Evolutionary conservation across 2,329 filamentous ascomycete species (phyloP).

Genomic region (Stenocarpella maydis): DNA sequence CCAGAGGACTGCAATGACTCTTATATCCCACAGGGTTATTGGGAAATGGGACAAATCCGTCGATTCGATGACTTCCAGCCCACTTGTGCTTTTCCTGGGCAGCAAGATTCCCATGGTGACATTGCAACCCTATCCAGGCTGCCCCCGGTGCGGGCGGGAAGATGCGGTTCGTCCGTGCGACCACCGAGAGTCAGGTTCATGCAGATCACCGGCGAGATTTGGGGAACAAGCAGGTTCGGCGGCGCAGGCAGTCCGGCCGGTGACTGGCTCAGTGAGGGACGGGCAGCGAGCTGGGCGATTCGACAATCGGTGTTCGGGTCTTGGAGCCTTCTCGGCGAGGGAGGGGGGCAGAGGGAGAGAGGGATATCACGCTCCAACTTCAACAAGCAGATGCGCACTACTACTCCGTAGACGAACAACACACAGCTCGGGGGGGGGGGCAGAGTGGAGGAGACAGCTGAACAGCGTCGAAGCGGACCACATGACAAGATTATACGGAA

Average conservation of each 20-base stretch:
- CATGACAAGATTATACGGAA: slow-evolving; percentile 24
- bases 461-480: neutral
- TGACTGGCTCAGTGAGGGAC: neutral
- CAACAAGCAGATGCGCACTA: slow-evolving; percentile 14
- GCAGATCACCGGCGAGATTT: slow-evolving; percentile 17
- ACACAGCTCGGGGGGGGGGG: neutral
- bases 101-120: slow-evolving; percentile 19
- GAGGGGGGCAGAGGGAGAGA: neutral
- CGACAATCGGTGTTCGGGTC: slow-evolving; percentile 16
- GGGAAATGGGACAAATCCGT: slow-evolving; percentile 25
- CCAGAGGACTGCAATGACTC: slow-evolving; percentile 34
- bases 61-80: slow-evolving; percentile 23
- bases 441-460: slow-evolving; percentile 22
- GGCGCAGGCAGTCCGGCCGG: neutral
- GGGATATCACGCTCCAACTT: slow-evolving; percentile 12
- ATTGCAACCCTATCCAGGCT: slow-evolving; percentile 24
- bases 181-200: neutral
- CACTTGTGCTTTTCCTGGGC: slow-evolving; percentile 28
- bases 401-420: neutral
- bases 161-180: slow-evolving; percentile 14
- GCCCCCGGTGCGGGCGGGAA: slow-evolving; percentile 3
- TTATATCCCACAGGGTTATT: slow-evolving; percentile 31
- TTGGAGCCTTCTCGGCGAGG: slow-evolving; percentile 1
- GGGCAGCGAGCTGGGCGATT: neutral
- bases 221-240: neutral